Percentiles rank a stretch among this genome's conserved stretches.
Conservation (phyloP, 2,329 filamentous ascomycete species). For the Aspergillus sp. region DNA sequence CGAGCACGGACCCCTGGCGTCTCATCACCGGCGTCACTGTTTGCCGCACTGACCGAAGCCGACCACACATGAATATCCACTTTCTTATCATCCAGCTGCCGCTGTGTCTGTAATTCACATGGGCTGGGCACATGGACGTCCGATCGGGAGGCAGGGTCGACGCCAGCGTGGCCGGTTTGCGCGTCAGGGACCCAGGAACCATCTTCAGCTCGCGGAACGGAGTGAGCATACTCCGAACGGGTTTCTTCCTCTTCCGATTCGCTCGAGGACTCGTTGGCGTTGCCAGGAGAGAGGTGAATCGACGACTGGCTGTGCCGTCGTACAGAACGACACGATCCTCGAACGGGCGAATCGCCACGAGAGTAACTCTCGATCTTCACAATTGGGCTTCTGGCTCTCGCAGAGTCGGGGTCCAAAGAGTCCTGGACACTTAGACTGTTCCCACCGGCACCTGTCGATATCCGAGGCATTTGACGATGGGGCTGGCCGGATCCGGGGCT, state of each 20-base stretch:
- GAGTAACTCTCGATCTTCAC: constrained; percentile 36
- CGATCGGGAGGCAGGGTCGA: constrained; percentile 39
- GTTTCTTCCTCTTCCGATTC: constrained; percentile 11
- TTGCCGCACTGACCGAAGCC: constrained; percentile 39
- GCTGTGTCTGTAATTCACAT: constrained; percentile 41
- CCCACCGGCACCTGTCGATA: constrained; percentile 16
- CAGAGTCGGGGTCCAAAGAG: constrained; percentile 13
- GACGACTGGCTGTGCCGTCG: constrained; percentile 25
- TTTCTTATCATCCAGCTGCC: constrained; percentile 42
- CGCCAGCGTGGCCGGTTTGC: constrained; percentile 34
- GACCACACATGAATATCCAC: constrained; percentile 47
- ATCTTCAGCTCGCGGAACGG: constrained; percentile 31
- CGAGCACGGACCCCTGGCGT: constrained; percentile 12
- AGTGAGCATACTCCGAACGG: constrained; percentile 10
- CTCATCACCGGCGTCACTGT: constrained; percentile 30
- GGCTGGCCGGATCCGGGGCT: constrained; percentile 8
- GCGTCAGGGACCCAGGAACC: constrained; percentile 38
- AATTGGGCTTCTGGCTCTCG: constrained; percentile 32
- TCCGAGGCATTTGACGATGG: constrained; percentile 13
- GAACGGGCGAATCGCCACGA: constrained; percentile 36
- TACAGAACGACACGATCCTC: constrained; percentile 13
- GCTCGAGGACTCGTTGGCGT: constrained; percentile 18
- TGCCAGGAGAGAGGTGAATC: constrained; percentile 27
- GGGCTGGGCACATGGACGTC: constrained; percentile 39
- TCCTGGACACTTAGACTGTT: constrained; percentile 15